Evolutionary conservation across 306 rosid species (phyloP).

Genomic region (Potentilla sterilis): DNA sequence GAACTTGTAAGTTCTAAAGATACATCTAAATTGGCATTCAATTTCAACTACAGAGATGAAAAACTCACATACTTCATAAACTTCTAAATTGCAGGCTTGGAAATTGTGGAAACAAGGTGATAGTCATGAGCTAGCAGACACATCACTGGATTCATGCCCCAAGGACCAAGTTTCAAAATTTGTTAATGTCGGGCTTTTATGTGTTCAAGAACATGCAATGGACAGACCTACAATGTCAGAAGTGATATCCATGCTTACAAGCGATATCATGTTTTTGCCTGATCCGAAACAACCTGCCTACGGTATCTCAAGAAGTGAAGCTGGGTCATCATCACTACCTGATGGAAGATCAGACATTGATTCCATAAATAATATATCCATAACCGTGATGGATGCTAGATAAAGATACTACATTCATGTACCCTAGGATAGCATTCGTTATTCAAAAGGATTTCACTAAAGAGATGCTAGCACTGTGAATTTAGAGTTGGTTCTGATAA

Average conservation of each 20-base stretch:
- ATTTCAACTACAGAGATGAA: neutral
- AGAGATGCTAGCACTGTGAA: neutral
- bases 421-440: conserved; percentile 3
- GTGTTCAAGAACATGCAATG: conserved; percentile 27
- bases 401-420: neutral
- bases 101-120: conserved; percentile 24
- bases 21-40: neutral
- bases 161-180: conserved; percentile 9
- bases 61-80: neutral
- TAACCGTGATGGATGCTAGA: conserved; percentile 31
- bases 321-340: conserved; percentile 22
- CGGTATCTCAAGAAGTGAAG: conserved; percentile 5
- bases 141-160: conserved; percentile 25
- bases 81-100: conserved; percentile 26
- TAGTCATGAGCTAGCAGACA: conserved; percentile 1
- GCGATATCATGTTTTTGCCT: conserved; percentile 14
- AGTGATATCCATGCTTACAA: conserved; percentile 28
- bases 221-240: conserved; percentile 35
- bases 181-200: conserved; percentile 29
- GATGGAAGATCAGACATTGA: conserved; percentile 9
- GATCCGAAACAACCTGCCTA: conserved; percentile 31
- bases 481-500: neutral
- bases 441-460: neutral
- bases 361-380: conserved; percentile 20
- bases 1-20: conserved; percentile 20